These are phyloP conservation scores for Fistulifera pelliculosa DNA, from an alignment of 108 stramenopile genomes.

Conservation along the genomic window DNA sequence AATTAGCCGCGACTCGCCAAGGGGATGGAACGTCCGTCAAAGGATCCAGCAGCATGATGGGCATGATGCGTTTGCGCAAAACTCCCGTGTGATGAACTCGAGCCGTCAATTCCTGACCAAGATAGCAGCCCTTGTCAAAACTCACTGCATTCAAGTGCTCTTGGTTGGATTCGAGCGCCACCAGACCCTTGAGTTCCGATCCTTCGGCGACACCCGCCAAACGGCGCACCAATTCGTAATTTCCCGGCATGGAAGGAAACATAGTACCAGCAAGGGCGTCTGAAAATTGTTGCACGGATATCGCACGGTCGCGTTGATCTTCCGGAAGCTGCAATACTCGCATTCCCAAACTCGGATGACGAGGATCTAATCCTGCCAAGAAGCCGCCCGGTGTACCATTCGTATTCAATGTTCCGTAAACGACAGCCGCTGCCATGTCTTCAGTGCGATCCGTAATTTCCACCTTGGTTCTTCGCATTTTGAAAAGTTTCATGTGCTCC, in stretches of 20 bases:
- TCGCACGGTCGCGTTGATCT: constrained; percentile 7
- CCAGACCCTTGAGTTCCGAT: constrained; percentile 49
- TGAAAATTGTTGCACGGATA: constrained; percentile 6
- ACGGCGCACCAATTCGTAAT: constrained; percentile 58
- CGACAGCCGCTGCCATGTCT: constrained; percentile 46
- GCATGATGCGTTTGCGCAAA: constrained; percentile 87
- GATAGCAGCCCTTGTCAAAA: constrained; percentile 96
- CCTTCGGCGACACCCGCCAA: constrained; percentile 86
- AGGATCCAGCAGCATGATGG: constrained; percentile 63
- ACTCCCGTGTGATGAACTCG: constrained; percentile 89
- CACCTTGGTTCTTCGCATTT: constrained; percentile 60
- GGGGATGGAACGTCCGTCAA: constrained; percentile 63
- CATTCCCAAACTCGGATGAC: constrained; percentile 78
- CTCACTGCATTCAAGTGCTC: constrained; percentile 85
- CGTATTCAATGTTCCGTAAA: constrained; percentile 73
- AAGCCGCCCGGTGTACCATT: constrained; percentile 43
- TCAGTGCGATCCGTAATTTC: constrained; percentile 44
- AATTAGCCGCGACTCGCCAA: constrained; percentile 65
- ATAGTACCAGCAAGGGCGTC: constrained; percentile 5
- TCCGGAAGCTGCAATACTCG: constrained; percentile 43
- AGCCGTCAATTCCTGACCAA: constrained; percentile 97
- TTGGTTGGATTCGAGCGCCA: constrained; percentile 89
- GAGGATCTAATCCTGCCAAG: constrained; percentile 65
- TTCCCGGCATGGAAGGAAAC: constrained; percentile 49
- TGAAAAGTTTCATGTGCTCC: constrained; percentile 58